A percentile compares a stretch with the other conserved stretches of the same genome.
Evolutionary conservation across 371 early-diverging fungal species (phyloP).

Genomic region (Mortierella sp.): DNA sequence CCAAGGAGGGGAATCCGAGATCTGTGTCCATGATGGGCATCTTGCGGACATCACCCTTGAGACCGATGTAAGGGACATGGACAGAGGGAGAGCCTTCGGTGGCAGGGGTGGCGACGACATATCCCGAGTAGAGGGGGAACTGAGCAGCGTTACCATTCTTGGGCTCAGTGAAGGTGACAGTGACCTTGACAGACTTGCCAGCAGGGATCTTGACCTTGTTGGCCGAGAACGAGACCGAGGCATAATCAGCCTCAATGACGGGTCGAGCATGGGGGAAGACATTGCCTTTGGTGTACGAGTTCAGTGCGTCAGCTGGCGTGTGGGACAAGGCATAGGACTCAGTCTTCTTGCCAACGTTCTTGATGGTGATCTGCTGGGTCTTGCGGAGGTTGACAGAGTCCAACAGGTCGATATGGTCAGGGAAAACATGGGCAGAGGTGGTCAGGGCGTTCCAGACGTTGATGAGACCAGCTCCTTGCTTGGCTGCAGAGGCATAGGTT

Average conservation of each 20-base stretch:
- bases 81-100: constrained; percentile 18
- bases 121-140: constrained; percentile 47
- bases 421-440: constrained; percentile 64
- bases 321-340: constrained; percentile 67
- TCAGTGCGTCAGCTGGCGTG: constrained; percentile 61
- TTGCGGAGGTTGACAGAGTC: constrained; percentile 63
- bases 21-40: constrained; percentile 62
- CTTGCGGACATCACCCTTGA: constrained; percentile 45
- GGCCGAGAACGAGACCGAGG: constrained; percentile 48
- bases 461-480: constrained; percentile 84
- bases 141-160: constrained; percentile 14
- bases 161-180: constrained; percentile 46
- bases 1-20: constrained; percentile 7
- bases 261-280: constrained; percentile 37
- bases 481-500: constrained; percentile 59
- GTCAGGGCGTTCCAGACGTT: constrained; percentile 72
- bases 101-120: constrained; percentile 29
- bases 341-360: constrained; percentile 66
- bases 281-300: constrained; percentile 57
- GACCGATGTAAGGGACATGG: constrained; percentile 30
- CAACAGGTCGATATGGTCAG: constrained; percentile 75
- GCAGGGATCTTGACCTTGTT: constrained; percentile 55
- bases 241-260: constrained; percentile 50
- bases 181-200: constrained; percentile 56
- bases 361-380: constrained; percentile 65